Evolutionary conservation across 257 asterid genomes (phyloP).

Genomic region (Primulina tabacum): DNA sequence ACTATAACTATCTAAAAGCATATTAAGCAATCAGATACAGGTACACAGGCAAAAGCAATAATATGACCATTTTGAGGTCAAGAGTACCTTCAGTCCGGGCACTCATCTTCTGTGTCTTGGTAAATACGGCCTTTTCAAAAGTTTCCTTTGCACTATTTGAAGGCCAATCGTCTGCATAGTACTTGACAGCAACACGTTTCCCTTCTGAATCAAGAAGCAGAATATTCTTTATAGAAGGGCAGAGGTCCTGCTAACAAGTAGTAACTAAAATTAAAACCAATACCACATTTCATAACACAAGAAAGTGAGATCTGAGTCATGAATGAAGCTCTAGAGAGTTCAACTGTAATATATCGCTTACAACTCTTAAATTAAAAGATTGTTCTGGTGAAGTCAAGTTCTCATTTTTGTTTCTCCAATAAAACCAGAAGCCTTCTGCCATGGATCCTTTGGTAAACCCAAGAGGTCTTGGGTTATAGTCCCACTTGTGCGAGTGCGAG

Average conservation of each 20-base stretch:
- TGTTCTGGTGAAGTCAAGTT: neutral
- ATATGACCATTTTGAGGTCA: neutral
- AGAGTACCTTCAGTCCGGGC: slow-evolving; percentile 75
- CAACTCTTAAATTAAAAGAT: neutral
- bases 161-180: slow-evolving; percentile 79
- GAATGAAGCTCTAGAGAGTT: neutral
- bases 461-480: too few species aligned
- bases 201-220: slow-evolving; percentile 85
- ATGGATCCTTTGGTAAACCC: too few species aligned
- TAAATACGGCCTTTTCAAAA: slow-evolving; percentile 68
- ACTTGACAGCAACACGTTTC: slow-evolving; percentile 70
- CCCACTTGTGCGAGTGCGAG: too few species aligned
- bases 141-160: slow-evolving; percentile 62
- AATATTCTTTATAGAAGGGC: slow-evolving; percentile 68
- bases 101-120: slow-evolving; percentile 73
- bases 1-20: neutral
- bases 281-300: neutral
- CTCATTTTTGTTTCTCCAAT: neutral
- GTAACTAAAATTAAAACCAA: slow-evolving; percentile 9
- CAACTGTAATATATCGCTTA: neutral
- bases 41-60: neutral
- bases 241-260: slow-evolving; percentile 43
- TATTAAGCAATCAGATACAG: slow-evolving; percentile 1
- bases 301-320: neutral
- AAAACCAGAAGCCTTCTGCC: neutral